Evolutionary conservation across 129 eudicot genomes (phyloP).

Genomic region (Flaveria trinervia): DNA sequence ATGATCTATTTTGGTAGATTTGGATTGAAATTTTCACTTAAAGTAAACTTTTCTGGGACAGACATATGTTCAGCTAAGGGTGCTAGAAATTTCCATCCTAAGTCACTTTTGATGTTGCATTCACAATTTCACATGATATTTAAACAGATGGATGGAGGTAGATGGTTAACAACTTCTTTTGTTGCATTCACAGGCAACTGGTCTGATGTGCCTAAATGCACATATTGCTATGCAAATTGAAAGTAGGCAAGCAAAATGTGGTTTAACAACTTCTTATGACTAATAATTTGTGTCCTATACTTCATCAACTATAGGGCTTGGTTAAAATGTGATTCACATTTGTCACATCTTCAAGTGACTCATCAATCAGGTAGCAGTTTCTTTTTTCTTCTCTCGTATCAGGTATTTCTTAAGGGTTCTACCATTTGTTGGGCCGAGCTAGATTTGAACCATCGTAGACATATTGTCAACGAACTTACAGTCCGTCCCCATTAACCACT

Average conservation of each 20-base stretch:
- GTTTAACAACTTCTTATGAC: not conserved
- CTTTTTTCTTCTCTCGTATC: too few species aligned
- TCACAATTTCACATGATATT: not conserved
- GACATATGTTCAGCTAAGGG: not conserved
- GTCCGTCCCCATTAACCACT: too few species aligned
- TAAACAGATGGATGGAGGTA: not conserved
- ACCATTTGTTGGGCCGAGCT: too few species aligned
- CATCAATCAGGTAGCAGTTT: too few species aligned
- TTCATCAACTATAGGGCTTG: too few species aligned
- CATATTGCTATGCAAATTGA: not conserved
- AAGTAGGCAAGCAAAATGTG: not conserved
- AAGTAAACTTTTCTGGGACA: not conserved
- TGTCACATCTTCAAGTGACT: too few species aligned
- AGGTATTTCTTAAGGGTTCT: too few species aligned
- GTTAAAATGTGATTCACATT: too few species aligned
- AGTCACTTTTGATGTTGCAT: not conserved
- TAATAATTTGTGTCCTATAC: not conserved
- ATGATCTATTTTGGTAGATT: not conserved
- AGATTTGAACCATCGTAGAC: too few species aligned
- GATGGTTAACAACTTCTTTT: not conserved
- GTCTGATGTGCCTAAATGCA: not conserved
- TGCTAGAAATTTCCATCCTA: not conserved
- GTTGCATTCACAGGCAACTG: not conserved
- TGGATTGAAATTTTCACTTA: not conserved
- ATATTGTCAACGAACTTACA: too few species aligned